Conservation (phyloP, 352 stramenopile genomes). For the Phytophthora ohioensis region DNA sequence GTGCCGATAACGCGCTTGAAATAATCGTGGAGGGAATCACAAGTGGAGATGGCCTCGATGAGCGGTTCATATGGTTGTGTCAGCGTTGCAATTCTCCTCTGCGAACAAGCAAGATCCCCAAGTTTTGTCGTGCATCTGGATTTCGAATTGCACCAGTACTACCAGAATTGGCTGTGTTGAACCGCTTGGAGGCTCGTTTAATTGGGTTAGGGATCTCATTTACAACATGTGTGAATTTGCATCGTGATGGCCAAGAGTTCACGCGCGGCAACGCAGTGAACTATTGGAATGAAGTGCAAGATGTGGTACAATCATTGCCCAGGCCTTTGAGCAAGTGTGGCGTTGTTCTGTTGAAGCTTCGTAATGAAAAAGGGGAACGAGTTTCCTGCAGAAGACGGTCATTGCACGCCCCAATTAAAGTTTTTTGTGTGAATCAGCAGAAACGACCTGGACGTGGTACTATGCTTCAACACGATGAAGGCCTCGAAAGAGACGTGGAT, state of each 20-base stretch:
- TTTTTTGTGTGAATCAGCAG: conserved; percentile 38
- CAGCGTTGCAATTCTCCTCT: too few relatives aligned
- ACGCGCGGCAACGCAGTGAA: neutral
- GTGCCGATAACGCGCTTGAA: too few relatives aligned
- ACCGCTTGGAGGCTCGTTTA: neutral
- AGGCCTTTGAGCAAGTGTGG: too few relatives aligned
- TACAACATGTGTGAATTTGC: neutral
- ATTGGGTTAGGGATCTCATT: neutral
- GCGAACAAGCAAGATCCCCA: too few relatives aligned
- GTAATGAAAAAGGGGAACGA: too few relatives aligned
- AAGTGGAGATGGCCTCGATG: too few relatives aligned
- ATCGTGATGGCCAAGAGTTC: neutral
- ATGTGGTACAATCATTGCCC: too few relatives aligned
- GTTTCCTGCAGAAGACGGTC: neutral
- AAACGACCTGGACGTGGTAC: conserved; percentile 76
- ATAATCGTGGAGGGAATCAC: too few relatives aligned
- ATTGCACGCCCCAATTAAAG: conserved; percentile 10
- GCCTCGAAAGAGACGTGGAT: conserved; percentile 53
- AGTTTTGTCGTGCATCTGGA: too few relatives aligned
- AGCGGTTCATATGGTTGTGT: too few relatives aligned
- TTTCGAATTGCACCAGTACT: too few relatives aligned
- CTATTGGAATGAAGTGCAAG: neutral
- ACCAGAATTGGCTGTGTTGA: neutral
- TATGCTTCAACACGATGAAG: conserved; percentile 75
- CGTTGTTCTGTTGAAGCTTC: too few relatives aligned